Evolutionary conservation across 192 early-diverging fungal genomes (phyloP), one percentile per base, ranked within the genome.

Genomic region (Pilaira anomala): DNA sequence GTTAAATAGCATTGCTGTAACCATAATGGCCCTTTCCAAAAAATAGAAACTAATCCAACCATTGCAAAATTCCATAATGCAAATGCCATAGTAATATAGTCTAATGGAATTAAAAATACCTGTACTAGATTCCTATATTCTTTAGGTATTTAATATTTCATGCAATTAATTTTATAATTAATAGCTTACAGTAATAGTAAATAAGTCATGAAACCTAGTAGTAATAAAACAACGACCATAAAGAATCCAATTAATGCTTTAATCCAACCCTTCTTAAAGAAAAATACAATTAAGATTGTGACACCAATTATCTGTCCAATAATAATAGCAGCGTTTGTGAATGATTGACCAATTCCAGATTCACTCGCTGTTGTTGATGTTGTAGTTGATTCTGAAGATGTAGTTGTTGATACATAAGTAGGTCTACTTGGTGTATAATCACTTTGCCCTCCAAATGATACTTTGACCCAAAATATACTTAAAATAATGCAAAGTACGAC

Each of bases 381-480:
- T 0, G 29, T 46, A 24, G 24, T 60, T 7, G 18, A 60, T 12
- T 39, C 24, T 22, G 41, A 18, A 21, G 51, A 11, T 21, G 51
- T 26, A 14, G 42, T 36, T 13, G 62, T 7, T 16, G 51, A 36
- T 12, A 36, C 29, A 49, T 69, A 63, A 25, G 60, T 63, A 8
- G 67, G 52, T 49, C 59, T 30, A 49, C 40, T 45, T 6, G 66
- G 66, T 44, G 57, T 67, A 36, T 80, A 78, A 60, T 81, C 79
- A 63, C 83, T 90, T 60, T 82, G 73, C 61, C 75, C 64, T 73
- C 63, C 21, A 75, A 79, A 59, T 22, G 73, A 72, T n/a, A 91
- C 68, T 60, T 94, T 94, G 53, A 94, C 90, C 92, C 92, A 94
- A 29, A 94, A 72, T 41, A 94, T 87, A 29, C 84, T 82, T 14